Evolutionary conservation across 2,329 filamentous ascomycete species (phyloP).

Genomic region (Aureobasidium musti): DNA sequence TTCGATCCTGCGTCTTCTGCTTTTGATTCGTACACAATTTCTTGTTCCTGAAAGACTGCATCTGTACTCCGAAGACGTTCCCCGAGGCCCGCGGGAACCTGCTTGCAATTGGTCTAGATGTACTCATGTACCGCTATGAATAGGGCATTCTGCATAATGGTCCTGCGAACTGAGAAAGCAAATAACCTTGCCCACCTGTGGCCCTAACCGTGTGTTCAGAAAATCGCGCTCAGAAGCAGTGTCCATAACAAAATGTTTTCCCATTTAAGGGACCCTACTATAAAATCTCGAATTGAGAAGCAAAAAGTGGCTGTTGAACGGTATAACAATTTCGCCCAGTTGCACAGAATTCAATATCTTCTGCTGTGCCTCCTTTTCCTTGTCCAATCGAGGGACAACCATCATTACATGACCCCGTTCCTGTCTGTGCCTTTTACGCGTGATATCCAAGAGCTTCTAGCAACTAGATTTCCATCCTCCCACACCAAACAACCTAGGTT

Average conservation of each 20-base stretch:
- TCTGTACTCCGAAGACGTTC: background rate
- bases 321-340: conserved; percentile 19
- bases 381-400: background rate
- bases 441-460: conserved; percentile 3
- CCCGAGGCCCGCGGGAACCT: conserved; percentile 15
- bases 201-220: background rate
- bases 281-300: background rate
- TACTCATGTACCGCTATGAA: conserved; percentile 17
- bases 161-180: background rate
- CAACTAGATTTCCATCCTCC: background rate
- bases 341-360: background rate
- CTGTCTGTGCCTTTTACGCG: background rate
- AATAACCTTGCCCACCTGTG: background rate
- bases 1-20: background rate
- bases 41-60: conserved; percentile 15
- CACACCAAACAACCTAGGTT: conserved; percentile 19
- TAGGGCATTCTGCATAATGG: conserved; percentile 12
- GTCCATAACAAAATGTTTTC: background rate
- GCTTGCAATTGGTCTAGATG: background rate
- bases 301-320: conserved; percentile 4
- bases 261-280: background rate
- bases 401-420: background rate
- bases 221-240: background rate
- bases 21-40: background rate
- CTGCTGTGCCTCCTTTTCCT: background rate